Evolutionary conservation across 352 stramenopile species (phyloP).

Genomic region (Hyaloperonospora brassicae): DNA sequence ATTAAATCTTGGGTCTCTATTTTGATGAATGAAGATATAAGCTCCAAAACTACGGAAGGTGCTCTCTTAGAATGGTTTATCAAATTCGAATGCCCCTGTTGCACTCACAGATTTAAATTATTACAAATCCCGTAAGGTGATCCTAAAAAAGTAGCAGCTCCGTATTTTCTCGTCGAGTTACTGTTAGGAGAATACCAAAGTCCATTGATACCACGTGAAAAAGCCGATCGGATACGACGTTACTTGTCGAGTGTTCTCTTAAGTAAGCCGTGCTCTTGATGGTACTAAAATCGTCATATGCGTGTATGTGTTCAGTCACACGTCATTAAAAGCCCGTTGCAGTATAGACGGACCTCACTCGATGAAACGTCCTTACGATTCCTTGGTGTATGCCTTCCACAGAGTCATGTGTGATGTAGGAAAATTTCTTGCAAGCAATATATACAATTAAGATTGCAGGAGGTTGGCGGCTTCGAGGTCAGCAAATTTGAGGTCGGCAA

Average conservation of each 20-base stretch:
- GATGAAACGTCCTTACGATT: no score
- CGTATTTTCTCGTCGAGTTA: slow-evolving; percentile 1
- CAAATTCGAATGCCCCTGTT: not conserved
- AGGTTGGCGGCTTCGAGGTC: no score
- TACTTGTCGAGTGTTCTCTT: slow-evolving; percentile 1
- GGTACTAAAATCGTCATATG: slow-evolving; percentile 2
- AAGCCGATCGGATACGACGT: not conserved
- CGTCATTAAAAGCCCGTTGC: not conserved
- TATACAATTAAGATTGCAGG: no score
- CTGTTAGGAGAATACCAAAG: not conserved
- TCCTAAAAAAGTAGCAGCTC: slow-evolving; percentile 5
- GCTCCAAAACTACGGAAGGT: not conserved
- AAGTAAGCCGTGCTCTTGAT: slow-evolving; percentile 3
- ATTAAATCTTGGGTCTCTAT: not conserved
- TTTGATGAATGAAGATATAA: not conserved
- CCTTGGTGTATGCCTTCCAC: no score
- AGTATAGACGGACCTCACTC: not conserved
- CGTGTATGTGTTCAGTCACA: not conserved
- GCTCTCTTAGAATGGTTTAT: slow-evolving; percentile 1
- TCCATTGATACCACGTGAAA: not conserved
- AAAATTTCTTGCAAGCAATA: no score
- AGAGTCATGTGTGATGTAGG: no score
- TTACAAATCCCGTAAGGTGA: slow-evolving; percentile 2
- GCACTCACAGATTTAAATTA: not conserved
- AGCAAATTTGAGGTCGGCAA: no score